These are phyloP conservation scores for Paecilomyces sp. DNA, from an alignment of 2,329 filamentous ascomycete genomes.

Conservation along the genomic window DNA sequence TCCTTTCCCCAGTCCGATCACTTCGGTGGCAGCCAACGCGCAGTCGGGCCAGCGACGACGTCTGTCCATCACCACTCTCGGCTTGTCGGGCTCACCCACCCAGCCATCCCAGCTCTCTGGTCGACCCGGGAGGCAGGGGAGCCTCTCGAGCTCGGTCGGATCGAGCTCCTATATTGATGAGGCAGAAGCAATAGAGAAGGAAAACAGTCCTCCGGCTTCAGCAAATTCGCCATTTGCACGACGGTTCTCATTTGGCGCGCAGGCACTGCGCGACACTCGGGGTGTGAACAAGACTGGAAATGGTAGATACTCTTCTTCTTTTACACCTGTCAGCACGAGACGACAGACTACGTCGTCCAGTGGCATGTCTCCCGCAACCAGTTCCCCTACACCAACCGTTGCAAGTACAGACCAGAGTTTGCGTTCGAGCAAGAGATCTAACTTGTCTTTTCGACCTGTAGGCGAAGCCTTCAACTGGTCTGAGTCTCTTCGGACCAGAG, in stretches of 20 bases:
- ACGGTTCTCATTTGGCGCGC: conserved; percentile 82
- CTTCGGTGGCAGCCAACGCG: conserved; percentile 39
- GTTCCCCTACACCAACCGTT: conserved; percentile 17
- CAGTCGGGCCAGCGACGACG: conserved; percentile 53
- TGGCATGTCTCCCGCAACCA: conserved; percentile 13
- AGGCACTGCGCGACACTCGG: conserved; percentile 66
- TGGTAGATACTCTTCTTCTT: conserved; percentile 50
- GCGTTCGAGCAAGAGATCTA: conserved; percentile 33
- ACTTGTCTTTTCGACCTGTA: conserved; percentile 44
- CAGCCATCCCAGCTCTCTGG: conserved; percentile 45
- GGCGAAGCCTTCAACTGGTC: conserved; percentile 96
- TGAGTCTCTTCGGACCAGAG: conserved; percentile 86
- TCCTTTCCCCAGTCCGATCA: conserved; percentile 43
- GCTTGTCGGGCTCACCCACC: conserved; percentile 66
- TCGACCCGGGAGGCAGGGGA: conserved; percentile 52
- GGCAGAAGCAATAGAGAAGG: conserved; percentile 58
- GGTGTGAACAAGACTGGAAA: conserved; percentile 54
- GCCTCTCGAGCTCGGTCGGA: conserved; percentile 57
- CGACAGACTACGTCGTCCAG: conserved; percentile 18
- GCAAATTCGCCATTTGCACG: conserved; percentile 65
- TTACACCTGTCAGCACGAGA: conserved; percentile 16
- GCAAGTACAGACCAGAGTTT: conserved; percentile 30
- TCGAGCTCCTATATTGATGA: conserved; percentile 36
- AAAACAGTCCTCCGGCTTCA: conserved; percentile 50
- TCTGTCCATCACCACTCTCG: conserved; percentile 67